Evolutionary conservation across 2,329 filamentous ascomycete genomes (phyloP), one percentile per base, ranked within the genome.

Genomic region (Colletotrichum cordylinicola): DNA sequence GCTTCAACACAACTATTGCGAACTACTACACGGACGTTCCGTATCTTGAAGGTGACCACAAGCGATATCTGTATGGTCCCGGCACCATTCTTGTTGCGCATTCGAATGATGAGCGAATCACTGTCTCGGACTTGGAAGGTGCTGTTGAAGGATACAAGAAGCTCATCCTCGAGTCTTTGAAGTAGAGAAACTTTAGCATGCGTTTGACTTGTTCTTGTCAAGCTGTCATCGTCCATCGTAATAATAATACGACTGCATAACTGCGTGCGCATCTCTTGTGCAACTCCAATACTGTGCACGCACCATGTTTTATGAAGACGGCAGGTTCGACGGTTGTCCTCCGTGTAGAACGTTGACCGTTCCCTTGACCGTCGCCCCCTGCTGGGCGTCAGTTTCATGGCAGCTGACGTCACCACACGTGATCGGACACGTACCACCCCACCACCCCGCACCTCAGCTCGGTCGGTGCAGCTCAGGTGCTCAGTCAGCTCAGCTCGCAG

Each of bases 1-100:
- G 94, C 0, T 98, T 98, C 78, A 92, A 97, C 21, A 93, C 90
- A 0, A 92, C 94, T 61, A 93, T 94, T 0, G 95, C 96, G 61
- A 98, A 98, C 83, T 98, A 98, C 81, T 96, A 96, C 12, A 98
- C 97, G 1, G 96, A 98, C 84, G 93, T 98, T 31, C 94, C 96
- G 1, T 93, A 95, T 79, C 85, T 98, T 56, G 85, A 91, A 29
- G 92, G 95, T 15, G 88, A 93, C 68, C 92, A 95, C 78, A 92
- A 88, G 15, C 89, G 89, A 69, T 94, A 94, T 79, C 85, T 94
- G 12, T 94, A 94, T 80, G 92, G 92, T 0, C 92, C 92, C 0
- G 92, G 92, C 1, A 93, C 88, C 76, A 98, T 98, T 77, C 88
- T 97, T 48, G 95, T 98, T 24, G 96, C 96, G 5, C 96, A 98